phyloP scores from a whole-genome alignment of 805 yeast genomes.

The Lipomyces orientalis region DNA sequence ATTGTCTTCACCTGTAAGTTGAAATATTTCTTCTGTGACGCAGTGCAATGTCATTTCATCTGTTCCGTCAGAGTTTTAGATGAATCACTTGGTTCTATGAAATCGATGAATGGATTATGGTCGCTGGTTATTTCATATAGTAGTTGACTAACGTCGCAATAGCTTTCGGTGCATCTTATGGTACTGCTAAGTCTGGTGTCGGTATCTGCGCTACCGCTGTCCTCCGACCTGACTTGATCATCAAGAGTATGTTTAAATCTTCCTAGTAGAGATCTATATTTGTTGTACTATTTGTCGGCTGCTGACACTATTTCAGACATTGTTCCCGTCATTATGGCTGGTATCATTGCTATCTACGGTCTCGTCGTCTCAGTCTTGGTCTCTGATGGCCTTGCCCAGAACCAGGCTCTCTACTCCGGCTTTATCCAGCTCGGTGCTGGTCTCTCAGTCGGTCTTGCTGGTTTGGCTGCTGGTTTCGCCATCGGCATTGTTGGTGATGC shows the following conservation, averaged over 20 bases:
- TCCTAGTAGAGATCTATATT: not conserved
- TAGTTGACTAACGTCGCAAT: constrained; percentile 41
- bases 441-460: constrained; percentile 92
- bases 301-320: constrained; percentile 44
- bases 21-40: not conserved
- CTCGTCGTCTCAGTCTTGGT: constrained; percentile 94
- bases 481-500: constrained; percentile 94
- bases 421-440: constrained; percentile 98
- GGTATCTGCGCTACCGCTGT: constrained; percentile 99
- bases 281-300: not conserved
- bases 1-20: constrained; percentile 86
- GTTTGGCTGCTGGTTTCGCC: constrained; percentile 95
- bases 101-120: not conserved
- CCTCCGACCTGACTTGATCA: constrained; percentile 93
- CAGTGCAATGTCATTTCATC: too few relatives aligned
- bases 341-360: constrained; percentile 96
- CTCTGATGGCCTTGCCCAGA: constrained; percentile 82
- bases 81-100: not conserved
- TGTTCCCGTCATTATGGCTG: constrained; percentile 98
- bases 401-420: constrained; percentile 91
- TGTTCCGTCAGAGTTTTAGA: not conserved
- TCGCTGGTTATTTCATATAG: not conserved
- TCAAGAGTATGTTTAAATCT: constrained; percentile 56
- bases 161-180: constrained; percentile 98
- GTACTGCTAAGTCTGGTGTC: constrained; percentile 97